Evolutionary conservation across 1,139 yeast genomes (phyloP).

Genomic region (Protomyces macrosporus): DNA sequence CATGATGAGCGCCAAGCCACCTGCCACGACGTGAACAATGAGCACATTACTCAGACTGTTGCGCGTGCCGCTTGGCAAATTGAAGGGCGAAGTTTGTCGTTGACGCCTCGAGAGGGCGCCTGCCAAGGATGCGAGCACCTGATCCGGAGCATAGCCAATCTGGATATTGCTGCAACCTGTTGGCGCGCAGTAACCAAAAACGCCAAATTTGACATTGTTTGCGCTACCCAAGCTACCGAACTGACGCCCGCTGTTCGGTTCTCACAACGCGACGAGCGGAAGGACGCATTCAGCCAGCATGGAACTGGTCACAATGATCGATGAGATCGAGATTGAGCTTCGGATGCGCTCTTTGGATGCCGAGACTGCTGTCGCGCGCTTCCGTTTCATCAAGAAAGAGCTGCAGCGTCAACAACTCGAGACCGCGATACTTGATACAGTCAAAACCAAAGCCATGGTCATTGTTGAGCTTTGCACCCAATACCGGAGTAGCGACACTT

Average conservation of each 20-base stretch:
- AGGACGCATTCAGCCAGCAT: not conserved
- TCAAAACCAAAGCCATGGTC: not conserved
- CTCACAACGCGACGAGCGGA: too few species aligned
- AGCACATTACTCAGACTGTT: slow-evolving; percentile 63
- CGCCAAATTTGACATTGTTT: slow-evolving; percentile 54
- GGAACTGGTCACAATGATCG: not conserved
- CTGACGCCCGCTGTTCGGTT: too few species aligned
- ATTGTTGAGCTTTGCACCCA: not conserved
- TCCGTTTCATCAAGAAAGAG: not conserved
- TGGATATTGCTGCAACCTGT: slow-evolving; percentile 48
- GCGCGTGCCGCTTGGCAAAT: slow-evolving; percentile 53
- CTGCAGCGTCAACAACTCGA: not conserved
- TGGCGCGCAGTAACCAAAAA: slow-evolving; percentile 71
- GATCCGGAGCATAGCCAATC: slow-evolving; percentile 47
- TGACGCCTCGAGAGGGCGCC: not conserved
- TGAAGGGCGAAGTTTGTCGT: slow-evolving; percentile 43
- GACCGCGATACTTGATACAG: not conserved
- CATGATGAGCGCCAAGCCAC: slow-evolving; percentile 64
- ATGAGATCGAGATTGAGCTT: not conserved
- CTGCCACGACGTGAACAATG: slow-evolving; percentile 75
- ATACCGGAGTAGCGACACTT: not conserved
- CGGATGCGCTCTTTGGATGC: not conserved
- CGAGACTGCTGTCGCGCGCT: not conserved
- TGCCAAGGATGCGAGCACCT: not conserved
- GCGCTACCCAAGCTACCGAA: slow-evolving; percentile 34